phyloP scores from a whole-genome alignment of 1,139 yeast species.

The Geotrichum fermentans region DNA sequence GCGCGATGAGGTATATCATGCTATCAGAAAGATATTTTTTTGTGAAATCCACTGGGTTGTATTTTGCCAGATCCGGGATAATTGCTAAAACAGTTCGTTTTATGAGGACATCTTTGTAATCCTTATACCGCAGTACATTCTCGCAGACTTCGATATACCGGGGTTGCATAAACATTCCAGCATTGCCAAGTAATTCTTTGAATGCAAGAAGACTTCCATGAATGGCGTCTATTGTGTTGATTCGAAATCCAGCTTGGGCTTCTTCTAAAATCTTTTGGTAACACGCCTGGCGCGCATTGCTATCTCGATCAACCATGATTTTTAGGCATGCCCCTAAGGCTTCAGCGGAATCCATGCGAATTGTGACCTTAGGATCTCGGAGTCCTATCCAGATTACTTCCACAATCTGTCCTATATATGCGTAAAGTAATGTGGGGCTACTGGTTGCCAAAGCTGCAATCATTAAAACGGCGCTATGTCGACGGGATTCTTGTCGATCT shows the following conservation, averaged over 20 bases:
- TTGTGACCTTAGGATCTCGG: conserved; percentile 67
- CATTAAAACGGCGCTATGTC: conserved; percentile 87
- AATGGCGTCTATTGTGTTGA: conserved; percentile 57
- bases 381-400: conserved; percentile 85
- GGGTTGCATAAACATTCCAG: conserved; percentile 63
- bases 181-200: conserved; percentile 66
- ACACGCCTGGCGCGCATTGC: conserved; percentile 68
- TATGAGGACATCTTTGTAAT: conserved; percentile 68
- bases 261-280: conserved; percentile 64
- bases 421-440: conserved; percentile 78
- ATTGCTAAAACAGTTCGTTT: conserved; percentile 79
- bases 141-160: conserved; percentile 77
- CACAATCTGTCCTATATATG: conserved; percentile 71
- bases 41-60: conserved; percentile 71
- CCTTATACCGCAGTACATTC: conserved; percentile 66
- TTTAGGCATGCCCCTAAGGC: conserved; percentile 73
- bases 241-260: conserved; percentile 37
- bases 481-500: conserved; percentile 69
- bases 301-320: conserved; percentile 75
- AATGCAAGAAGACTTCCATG: conserved; percentile 85
- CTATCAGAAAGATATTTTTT: conserved; percentile 78
- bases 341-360: conserved; percentile 79
- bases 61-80: conserved; percentile 76
- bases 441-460: conserved; percentile 80
- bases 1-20: conserved; percentile 69